phyloP scores from a whole-genome alignment of 2,329 filamentous ascomycete genomes.

The Colletotrichum cereale region DNA sequence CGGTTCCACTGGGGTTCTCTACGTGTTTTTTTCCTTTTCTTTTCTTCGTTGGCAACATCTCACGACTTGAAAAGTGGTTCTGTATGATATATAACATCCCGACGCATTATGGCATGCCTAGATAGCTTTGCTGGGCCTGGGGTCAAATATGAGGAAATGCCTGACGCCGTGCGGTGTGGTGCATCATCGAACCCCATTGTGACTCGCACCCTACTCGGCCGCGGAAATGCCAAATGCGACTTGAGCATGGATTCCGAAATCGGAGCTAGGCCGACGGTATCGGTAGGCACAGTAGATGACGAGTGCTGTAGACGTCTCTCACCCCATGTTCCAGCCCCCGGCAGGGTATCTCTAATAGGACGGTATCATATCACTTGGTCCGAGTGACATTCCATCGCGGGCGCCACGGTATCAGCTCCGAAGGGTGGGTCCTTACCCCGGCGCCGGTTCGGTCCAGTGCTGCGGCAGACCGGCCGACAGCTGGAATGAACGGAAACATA shows the following conservation, averaged over 20 bases:
- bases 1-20: conserved; percentile 25
- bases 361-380: too few species aligned
- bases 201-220: neutral
- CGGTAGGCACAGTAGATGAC: too few species aligned
- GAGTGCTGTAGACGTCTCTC: too few species aligned
- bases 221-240: neutral
- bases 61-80: conserved; percentile 6
- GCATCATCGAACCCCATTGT: neutral
- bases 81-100: neutral
- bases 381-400: neutral
- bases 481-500: neutral
- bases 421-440: neutral
- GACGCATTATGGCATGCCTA: conserved; percentile 24
- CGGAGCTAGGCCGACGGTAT: neutral
- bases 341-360: neutral
- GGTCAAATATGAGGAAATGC: neutral
- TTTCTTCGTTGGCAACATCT: conserved; percentile 19
- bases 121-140: neutral
- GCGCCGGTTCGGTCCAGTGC: neutral
- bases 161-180: neutral
- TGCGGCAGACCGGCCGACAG: neutral
- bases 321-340: neutral
- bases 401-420: conserved; percentile 14
- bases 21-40: too few species aligned
- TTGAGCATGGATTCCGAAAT: neutral